Base-by-base conservation (phyloP, 495 filamentous ascomycete genomes). In the Penicillium egyptiacum region DNA sequence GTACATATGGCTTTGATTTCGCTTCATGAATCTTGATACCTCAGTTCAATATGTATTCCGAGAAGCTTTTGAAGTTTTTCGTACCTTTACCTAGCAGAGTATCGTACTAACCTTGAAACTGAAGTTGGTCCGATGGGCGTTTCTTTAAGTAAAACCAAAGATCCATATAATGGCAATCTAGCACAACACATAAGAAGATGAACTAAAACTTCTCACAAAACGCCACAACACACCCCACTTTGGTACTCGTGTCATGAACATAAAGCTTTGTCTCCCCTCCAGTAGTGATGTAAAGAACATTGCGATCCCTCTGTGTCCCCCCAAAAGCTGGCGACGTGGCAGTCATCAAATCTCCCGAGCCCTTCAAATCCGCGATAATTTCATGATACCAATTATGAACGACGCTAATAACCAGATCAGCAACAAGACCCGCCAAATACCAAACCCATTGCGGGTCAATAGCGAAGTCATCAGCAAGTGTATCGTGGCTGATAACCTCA, bases 261-360 rank as follows among this genome's bases (percentile, higher is more conserved):
- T 47, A 40, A 20, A 19, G 17, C 10, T 53, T 9, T 14, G 53
- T 46, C 16, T 53, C 58, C 4, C 58, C 53, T 20, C 58, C 58
- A 35, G 53, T 56, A 3, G 53, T 61, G 3, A 61, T 39, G 16
- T 56, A 61, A 33, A 61, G 40, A 25, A 54, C 30, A 11, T 30
- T 28, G 3, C 12, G 28, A 30, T 48, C 43, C 9, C 16, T 17
- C 30, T 5, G 41, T 35, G 33, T 31, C n/a, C 30, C 19, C 14
- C 41, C 41, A 17, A 45, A 54, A 26, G 51, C 41, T 5, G 41
- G 41, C 25, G 51, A 20, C 7, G 41, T 37, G 25, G 41, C 19
- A 46, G 51, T 35, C 41, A 54, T 45, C 7, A 45, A 46, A 9
- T n/a, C 28, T 4, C 12, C 17, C 19, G 30, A 54, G 16, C 31